These are phyloP conservation scores for Dovyalis caffra DNA, from an alignment of 345 rosid species.

Conservation along the genomic window DNA sequence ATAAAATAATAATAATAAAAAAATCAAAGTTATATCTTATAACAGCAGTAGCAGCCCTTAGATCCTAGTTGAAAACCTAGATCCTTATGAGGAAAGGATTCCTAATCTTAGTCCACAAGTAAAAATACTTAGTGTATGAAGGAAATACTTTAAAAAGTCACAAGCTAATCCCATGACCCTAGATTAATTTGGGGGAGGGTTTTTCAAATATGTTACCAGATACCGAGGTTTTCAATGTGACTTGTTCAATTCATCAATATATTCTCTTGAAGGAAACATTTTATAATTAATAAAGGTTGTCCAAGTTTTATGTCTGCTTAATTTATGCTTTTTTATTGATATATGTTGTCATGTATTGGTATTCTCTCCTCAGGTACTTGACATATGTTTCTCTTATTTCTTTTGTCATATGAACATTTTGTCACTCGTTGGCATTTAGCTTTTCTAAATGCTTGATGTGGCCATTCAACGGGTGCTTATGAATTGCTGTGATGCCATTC, in stretches of 20 bases:
- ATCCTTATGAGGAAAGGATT: no score
- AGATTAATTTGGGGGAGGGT: no score
- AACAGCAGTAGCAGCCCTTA: no score
- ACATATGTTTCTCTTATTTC: not conserved
- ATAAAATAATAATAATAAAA: no score
- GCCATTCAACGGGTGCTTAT: not conserved
- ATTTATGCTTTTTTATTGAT: not conserved
- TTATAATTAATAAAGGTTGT: not conserved
- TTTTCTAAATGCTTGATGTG: not conserved
- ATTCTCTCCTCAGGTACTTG: not conserved
- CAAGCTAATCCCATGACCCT: no score
- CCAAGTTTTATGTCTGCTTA: not conserved
- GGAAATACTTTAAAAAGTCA: no score
- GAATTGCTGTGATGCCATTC: conserved; percentile 4
- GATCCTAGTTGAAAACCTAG: no score
- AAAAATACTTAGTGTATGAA: no score
- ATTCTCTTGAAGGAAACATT: not conserved
- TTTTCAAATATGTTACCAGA: not conserved
- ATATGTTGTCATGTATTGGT: not conserved
- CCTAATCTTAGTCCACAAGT: no score
- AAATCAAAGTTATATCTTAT: no score
- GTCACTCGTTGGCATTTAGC: not conserved
- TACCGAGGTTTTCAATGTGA: not conserved
- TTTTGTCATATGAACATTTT: not conserved
- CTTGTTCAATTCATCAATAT: not conserved